phyloP scores from a whole-genome alignment of 805 yeast genomes.

The Candida sonorensis region DNA sequence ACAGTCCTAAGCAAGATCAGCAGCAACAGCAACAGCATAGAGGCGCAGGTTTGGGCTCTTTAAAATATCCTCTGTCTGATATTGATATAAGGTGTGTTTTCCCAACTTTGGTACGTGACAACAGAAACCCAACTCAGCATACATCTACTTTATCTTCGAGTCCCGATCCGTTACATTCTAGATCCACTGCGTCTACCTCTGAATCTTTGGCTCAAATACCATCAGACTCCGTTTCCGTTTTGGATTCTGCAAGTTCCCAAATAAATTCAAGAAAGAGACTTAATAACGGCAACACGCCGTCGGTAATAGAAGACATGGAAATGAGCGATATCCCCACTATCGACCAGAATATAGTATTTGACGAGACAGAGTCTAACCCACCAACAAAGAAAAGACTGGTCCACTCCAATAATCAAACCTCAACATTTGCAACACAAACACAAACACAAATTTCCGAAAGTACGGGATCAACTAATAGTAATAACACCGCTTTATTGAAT shows the following conservation, averaged over 20 bases:
- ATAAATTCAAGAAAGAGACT: constrained; percentile 15
- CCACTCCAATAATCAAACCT: too few relatives aligned
- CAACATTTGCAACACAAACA: too few relatives aligned
- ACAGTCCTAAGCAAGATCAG: too few relatives aligned
- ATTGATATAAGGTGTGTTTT: constrained; percentile 8
- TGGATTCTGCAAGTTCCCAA: too few relatives aligned
- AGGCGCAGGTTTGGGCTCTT: too few relatives aligned
- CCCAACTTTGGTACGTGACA: too few relatives aligned
- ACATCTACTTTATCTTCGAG: neutral
- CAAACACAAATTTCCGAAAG: constrained; percentile 1
- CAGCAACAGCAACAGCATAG: neutral
- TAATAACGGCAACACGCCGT: constrained; percentile 9
- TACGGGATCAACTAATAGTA: too few relatives aligned
- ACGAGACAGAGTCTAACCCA: constrained; percentile 11
- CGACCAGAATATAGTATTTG: constrained; percentile 7
- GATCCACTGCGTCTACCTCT: neutral
- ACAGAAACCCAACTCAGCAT: constrained; percentile 1
- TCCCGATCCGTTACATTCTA: neutral
- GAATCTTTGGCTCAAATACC: neutral
- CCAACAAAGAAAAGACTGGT: constrained; percentile 17
- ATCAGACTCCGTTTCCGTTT: too few relatives aligned
- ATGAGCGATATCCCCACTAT: constrained; percentile 13
- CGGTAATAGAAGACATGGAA: constrained; percentile 10
- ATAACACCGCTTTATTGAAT: neutral
- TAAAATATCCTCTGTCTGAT: constrained; percentile 1